Base-by-base conservation (phyloP, 139 green algal species). In the Tetradesmus obliquus region DNA sequence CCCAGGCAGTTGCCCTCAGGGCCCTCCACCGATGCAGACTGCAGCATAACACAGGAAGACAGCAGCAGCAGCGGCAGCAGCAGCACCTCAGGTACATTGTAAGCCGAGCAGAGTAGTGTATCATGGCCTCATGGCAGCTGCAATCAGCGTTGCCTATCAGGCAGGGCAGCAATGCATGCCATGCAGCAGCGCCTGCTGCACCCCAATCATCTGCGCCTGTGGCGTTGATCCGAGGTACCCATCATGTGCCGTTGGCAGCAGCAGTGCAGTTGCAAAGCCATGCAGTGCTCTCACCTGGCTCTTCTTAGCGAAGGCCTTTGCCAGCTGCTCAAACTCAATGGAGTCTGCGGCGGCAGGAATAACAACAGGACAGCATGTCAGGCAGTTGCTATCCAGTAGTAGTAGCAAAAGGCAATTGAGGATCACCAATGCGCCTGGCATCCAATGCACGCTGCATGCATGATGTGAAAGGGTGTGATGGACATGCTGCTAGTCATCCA, bases 1-100 rank as follows among this genome's bases (percentile, higher is more conserved):
- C 92, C 96, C 7, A 97, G 74, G 91, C 87, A 93, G 93, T 98
- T 95, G 88, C 86, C 90, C 60, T 91, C 91, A 80, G 82, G 5
- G 19, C 88, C 91, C 45, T 87, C 88, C 54, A 82, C 32, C 17
- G 32, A 20, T 13, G 8, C 17, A 45, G 45, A 45, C 45, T 90
- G 85, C 45, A 89, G 7, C 3, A 80, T 32, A 55, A 22, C 7
- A 55, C 24, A 45, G 32, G 32, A 72, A 15, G 62, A 15, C 62
- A 72, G 62, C 6, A 87, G 5, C 80, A 10, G 45, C 20, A 13
- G 62, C 51, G 22, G 82, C 13, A 5, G 13, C 62, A 72, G 32
- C 82, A 72, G 13, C 15, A 15, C 15, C 3, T 10, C 57, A 54
- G 17, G 51, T 13, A 45, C 82, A 13, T 9, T 32, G 22, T 32